These are phyloP conservation scores for Phytophthora citricola DNA, from an alignment of 352 stramenopile genomes.

Conservation along the genomic window DNA sequence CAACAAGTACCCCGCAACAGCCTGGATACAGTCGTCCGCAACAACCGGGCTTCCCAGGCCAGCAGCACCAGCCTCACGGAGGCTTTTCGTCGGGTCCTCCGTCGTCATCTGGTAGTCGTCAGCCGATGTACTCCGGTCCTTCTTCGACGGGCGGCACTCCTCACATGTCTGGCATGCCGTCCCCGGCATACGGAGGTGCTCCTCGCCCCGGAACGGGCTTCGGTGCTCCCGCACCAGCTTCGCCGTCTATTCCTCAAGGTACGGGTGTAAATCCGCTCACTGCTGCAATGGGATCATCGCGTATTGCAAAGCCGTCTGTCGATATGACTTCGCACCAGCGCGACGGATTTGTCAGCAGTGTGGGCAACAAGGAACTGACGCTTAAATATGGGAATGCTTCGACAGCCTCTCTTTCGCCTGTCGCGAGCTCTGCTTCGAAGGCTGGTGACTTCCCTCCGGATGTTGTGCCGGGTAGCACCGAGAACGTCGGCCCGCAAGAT, in stretches of 20 bases:
- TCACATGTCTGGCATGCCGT: slow-evolving; percentile 35
- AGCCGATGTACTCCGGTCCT: slow-evolving; percentile 49
- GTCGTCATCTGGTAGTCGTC: slow-evolving; percentile 45
- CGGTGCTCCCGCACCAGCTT: slow-evolving; percentile 26
- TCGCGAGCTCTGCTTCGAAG: slow-evolving; percentile 41
- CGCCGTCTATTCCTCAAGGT: slow-evolving; percentile 60
- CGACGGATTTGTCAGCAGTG: slow-evolving; percentile 86
- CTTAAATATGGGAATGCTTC: slow-evolving; percentile 87
- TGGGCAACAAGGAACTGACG: slow-evolving; percentile 88
- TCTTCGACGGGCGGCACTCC: slow-evolving; percentile 38
- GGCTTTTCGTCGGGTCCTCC: slow-evolving; percentile 61
- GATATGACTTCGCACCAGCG: slow-evolving; percentile 86
- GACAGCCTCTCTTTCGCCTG: slow-evolving; percentile 66
- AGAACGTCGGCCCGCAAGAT: slow-evolving; percentile 77
- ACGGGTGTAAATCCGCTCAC: slow-evolving; percentile 76
- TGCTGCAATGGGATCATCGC: slow-evolving; percentile 68
- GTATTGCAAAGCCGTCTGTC: slow-evolving; percentile 82
- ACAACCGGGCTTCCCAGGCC: slow-evolving; percentile 44
- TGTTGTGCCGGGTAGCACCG: slow-evolving; percentile 66
- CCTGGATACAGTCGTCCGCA: slow-evolving; percentile 47
- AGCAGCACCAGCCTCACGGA: slow-evolving; percentile 36
- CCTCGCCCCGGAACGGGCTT: slow-evolving; percentile 48
- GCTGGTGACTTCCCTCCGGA: slow-evolving; percentile 51
- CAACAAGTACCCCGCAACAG: slow-evolving; percentile 28
- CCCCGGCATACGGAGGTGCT: slow-evolving; percentile 38